A percentile compares a stretch with the other conserved stretches of the same genome.
These are phyloP conservation scores for Ogataea pini DNA, from an alignment of 805 yeast species.

Conservation along the genomic window DNA sequence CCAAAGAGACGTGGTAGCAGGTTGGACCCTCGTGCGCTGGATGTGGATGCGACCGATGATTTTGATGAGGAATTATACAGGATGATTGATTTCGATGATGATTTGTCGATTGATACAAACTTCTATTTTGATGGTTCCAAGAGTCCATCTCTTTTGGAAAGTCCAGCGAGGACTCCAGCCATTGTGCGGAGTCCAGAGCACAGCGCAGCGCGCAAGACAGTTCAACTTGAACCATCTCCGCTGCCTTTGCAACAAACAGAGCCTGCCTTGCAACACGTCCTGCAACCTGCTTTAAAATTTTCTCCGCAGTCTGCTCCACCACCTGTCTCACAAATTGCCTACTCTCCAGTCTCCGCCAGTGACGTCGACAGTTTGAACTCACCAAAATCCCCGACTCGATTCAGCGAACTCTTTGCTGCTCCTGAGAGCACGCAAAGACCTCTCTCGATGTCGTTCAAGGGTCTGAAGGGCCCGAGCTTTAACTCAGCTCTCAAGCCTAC, in stretches of 20 bases:
- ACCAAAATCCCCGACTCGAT: neutral
- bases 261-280: no score
- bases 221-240: neutral
- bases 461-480: conserved; percentile 60
- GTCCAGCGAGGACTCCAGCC: neutral
- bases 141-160: neutral
- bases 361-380: conserved; percentile 12
- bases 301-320: no score
- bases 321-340: neutral
- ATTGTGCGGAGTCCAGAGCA: neutral
- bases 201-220: neutral
- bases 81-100: conserved; percentile 32
- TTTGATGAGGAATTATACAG: conserved; percentile 33
- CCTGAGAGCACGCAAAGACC: conserved; percentile 24
- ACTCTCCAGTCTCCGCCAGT: neutral
- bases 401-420: conserved; percentile 1
- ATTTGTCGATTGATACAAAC: conserved; percentile 25
- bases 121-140: conserved; percentile 23
- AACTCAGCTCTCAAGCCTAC: conserved; percentile 34
- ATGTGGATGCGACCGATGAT: conserved; percentile 9
- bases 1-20: neutral
- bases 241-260: neutral
- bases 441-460: conserved; percentile 57
- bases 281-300: no score
- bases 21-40: conserved; percentile 6